Evolutionary conservation across 2,329 filamentous ascomycete genomes (phyloP), one percentile per base, ranked within the genome.

Genomic region (Scedosporium dehoogii): DNA sequence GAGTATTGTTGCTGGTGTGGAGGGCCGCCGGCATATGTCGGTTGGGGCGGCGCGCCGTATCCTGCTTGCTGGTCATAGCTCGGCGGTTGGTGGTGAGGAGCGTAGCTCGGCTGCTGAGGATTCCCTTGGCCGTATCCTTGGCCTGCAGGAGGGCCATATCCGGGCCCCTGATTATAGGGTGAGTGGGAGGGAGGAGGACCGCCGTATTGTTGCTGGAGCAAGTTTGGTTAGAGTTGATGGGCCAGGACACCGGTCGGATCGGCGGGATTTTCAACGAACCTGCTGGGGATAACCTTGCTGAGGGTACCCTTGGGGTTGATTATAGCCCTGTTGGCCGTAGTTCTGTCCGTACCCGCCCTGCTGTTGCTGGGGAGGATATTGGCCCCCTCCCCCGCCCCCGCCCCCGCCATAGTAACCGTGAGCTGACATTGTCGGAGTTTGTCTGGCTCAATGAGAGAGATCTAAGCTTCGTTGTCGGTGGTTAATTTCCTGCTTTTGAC

Each of bases 241-340:
- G 16, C 10, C 16, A 27, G n/a, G 6, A 21, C 21, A 16, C 3
- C 5, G 53, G 53, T 38, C 53, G 53, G 53, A 57, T 57, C 16
- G 23, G 56, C 12, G 64, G 64, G n/a, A 62, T 61, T 63, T 63
- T 66, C 56, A 4, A 59, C 70, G 21, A 65, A 73, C 70, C 66
- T 74, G 70, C 29, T 66, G 63, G 62, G 67, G 66, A 23, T 63
- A 66, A 25, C 42, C 62, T 21, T 59, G 46, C 4, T 68, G 70
- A 53, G 61, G 63, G 46, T 70, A 64, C 33, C 66, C 66, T 42
- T 65, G 62, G 59, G 65, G 66, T 64, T 69, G 67, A 53, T 48
- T 51, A 55, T 67, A 63, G 21, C 64, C 64, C 61, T 65, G 67
- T 46, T 68, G 65, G 41, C 65, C 65, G 61, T 71, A 65, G 27